Base-by-base conservation (phyloP, 129 eudicot species). In the Scalesia atractyloides region DNA sequence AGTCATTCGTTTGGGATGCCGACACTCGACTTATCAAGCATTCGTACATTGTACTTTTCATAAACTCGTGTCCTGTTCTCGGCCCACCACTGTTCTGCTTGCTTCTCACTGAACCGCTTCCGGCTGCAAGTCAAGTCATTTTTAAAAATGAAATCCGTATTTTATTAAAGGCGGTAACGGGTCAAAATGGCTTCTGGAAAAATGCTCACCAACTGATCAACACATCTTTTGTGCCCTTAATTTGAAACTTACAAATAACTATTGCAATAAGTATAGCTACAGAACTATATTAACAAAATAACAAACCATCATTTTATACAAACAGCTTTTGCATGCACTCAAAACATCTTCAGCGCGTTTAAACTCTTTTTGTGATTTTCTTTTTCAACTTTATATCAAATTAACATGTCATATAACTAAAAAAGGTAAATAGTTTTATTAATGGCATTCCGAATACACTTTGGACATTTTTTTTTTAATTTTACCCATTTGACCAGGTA, bases 31-130 rank as follows among this genome's bases (percentile, higher is more conserved):
- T 87, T 93, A 84, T 90, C 97, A 5, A 79, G 76, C 87, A 83
- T 87, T 39, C 96, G 92, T 7, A 93, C 96, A 54, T 90, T 89
- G 77, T 93, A 93, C 58, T 65, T 85, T 77, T 90, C 91, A 26
- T 93, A 88, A 13, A 90, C 97, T 78, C 92, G 80, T 53, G 81
- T 82, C 69, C 98, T 82, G 78, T 93, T 93, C 80, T 93, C 97
- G 30, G 97, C 86, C 98, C 98, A 93, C 98, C 98, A 93, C 51
- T 82, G 89, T 77, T 93, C 98, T 66, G 97, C 98, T 90, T 93
- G 91, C 83, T 93, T 90, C 84, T 90, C 98, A 64, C 92, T 86
- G 74, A 93, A 93, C 52, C 96, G 84, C 70, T 90, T 90, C 57
- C 98, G 97, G 65, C 98, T 93, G 91, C 84, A 26, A 41, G 65